Evolutionary conservation across 768 basidiomycete genomes (phyloP), one percentile per base, ranked within the genome.

Genomic region (Lactifluus rugatus): DNA sequence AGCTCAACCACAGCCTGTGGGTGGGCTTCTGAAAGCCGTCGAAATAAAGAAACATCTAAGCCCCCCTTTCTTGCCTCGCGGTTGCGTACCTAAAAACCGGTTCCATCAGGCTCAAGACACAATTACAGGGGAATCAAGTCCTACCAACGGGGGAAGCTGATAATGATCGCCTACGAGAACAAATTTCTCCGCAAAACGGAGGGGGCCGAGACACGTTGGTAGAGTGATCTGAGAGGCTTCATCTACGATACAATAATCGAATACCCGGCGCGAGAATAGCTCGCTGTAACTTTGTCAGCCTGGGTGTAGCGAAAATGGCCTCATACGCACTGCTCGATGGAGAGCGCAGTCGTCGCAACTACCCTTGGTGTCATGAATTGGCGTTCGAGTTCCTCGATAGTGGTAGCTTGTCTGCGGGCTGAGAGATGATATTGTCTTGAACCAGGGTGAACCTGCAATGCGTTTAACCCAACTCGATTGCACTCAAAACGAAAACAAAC

Each of bases 171-270:
- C 96, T 17, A 98, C 95, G 13, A 98, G 84, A 5, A 98, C 81
- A 63, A 97, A 99, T 42, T 79, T 90, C 51, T 93, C 81, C 2
- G 94, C 93, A 65, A 86, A 90, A 1, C 93, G 83, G 3, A 98
- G 74, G 0, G 96, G 96, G 5, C 96, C 96, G 1, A 98, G 75
- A 66, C 93, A 97, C 0, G 93, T 95, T 0, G 96, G 96, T 1
- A 98, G 71, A 0, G 96, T 98, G 62, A 97, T 93, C 68, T 98
- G 95, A 0, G 96, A 97, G 0, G 96, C 96, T 69, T 99, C 96
- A 61, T 98, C 96, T 17, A 99, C 87, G 56, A 99, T 96, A 72
- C 95, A 98, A 66, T 91, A 93, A 68, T 99, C 93, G 66, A 98
- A 99, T 21, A 73, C 82, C 7, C 95, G 79, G 10, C 87, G 81